Base-by-base conservation (phyloP, 441 rosid species). In the Flueggea neowawraea region DNA sequence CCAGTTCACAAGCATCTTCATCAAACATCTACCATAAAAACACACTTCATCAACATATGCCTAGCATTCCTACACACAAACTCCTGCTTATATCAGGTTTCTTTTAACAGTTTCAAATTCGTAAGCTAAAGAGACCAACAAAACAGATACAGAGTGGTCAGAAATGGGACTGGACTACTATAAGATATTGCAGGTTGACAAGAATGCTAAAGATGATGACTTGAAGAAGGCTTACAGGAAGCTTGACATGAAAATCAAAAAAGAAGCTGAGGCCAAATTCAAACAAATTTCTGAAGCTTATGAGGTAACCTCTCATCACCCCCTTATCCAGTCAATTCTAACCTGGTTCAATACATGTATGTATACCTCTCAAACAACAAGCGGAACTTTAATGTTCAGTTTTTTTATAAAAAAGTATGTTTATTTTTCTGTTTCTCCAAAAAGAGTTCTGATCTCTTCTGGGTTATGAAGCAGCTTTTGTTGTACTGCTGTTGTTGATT, bases 281-380 rank as follows among this genome's bases (percentile, higher is more conserved):
- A 93, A 90, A 70, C 87, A 86, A 76, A 86, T 90, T 73, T 90
- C 98, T 53, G 98, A 90, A 66, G 98, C 98, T 16, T 93, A 90
- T 66, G 98, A 93, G 84, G 98, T 93, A 15, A 56, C 43, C 2
- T 47, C n/a, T 43, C 45, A 43, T 11, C 12, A 43, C 8, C 63
- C 45, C 31, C 16, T 10, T 16, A 54, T 9, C 44, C 28, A 58
- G 4, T 67, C 59, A 55, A 64, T 58, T 54, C 6, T 14, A 49
- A 17, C 7, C 15, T 47, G 14, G 6, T 47, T 47, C 41, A 12
- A 47, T 14, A 14, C 7, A 47, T 47, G 14, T 47, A 10, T 47
- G 41, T 8, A 36, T 36, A 8, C 9, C 41, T 36, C 41, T 36
- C 4, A 5, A 5, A 36, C 9, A 5, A 36, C 41, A 5, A 8